Base-by-base conservation (phyloP, 345 rosid genomes). In the Anastatica hierochuntica region DNA sequence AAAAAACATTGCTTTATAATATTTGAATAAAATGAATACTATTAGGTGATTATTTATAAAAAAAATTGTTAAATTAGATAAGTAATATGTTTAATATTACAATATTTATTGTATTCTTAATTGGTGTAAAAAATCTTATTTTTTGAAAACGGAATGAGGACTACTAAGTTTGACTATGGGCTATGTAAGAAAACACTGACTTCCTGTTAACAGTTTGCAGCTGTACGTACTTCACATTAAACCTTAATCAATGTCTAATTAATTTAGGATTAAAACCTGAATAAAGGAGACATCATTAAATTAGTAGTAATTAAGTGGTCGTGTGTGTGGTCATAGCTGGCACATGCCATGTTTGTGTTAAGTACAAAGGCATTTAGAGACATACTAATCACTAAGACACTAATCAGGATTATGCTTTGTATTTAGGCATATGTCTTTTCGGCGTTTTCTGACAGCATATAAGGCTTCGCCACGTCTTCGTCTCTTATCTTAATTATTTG, bases 321-420 rank as follows among this genome's bases (percentile, higher is more conserved):
- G 64, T 37, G 21, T 58, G 59, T 35, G 49, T 43, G 47, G 59
- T n/a, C 29, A 45, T 16, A 52, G 60, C 47, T 58, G 64, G 64
- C 70, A 58, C 60, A 66, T 66, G 55, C 48, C 27, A 51, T 66
- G 66, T 45, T 57, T 50, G 31, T 24, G 53, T 43, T 43, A 31
- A 41, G 41, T 24, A 7, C n/a, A 52, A 66, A 9, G 36, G 24
- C 26, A 33, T 35, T 49, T 42, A 41, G 45, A 26, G 55, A n/a
- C n/a, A n/a, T n/a, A n/a, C n/a, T n/a, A n/a, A 56, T 64, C 33
- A 56, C 44, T 31, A 48, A 13, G 43, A 48, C 45, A 49, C 13
- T 50, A 49, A 44, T 59, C 35, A 52, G 60, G 65, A 51, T 58
- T 44, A 58, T 58, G 60, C 64, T 66, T 51, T 58, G 60, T 43